These are phyloP conservation scores for Amphicarpaea edgeworthii DNA, from an alignment of 306 rosid genomes.

Conservation along the genomic window DNA sequence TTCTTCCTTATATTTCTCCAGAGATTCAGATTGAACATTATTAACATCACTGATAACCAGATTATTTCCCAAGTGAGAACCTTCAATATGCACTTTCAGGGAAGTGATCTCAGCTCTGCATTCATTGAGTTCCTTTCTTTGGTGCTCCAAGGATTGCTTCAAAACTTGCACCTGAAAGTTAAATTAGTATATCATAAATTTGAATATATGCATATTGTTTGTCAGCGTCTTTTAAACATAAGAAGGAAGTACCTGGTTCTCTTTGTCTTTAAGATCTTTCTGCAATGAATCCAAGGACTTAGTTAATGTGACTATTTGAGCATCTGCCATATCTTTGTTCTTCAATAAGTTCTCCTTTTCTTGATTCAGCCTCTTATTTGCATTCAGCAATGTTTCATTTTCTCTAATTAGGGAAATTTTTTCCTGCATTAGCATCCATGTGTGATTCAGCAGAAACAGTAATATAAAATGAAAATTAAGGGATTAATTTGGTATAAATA, in stretches of 20 bases:
- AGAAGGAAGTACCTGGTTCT: slow-evolving; percentile 67
- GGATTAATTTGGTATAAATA: slow-evolving; percentile 34
- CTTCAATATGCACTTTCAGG: slow-evolving; percentile 85
- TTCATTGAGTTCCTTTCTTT: slow-evolving; percentile 79
- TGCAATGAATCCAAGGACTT: slow-evolving; percentile 84
- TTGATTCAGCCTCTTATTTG: slow-evolving; percentile 63
- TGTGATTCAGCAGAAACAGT: slow-evolving; percentile 34
- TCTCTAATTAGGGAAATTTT: slow-evolving; percentile 72
- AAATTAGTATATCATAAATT: slow-evolving; percentile 40
- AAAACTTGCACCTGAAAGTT: slow-evolving; percentile 73
- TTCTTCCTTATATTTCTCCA: slow-evolving; percentile 82
- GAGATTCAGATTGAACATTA: slow-evolving; percentile 57
- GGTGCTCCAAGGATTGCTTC: slow-evolving; percentile 81
- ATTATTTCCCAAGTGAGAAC: slow-evolving; percentile 61
- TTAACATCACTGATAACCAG: slow-evolving; percentile 53
- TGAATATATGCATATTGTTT: slow-evolving; percentile 30
- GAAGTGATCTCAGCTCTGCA: slow-evolving; percentile 91
- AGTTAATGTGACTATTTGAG: slow-evolving; percentile 71
- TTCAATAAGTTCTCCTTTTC: slow-evolving; percentile 71
- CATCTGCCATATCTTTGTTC: slow-evolving; percentile 71
- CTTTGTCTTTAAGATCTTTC: slow-evolving; percentile 86
- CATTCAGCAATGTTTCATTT: slow-evolving; percentile 69
- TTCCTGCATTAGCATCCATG: slow-evolving; percentile 68
- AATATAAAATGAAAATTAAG: slow-evolving; percentile 31
- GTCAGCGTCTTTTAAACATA: slow-evolving; percentile 42